phyloP scores from a whole-genome alignment of 73 alveolate genomes.

The Paramecium pentaurelia region DNA sequence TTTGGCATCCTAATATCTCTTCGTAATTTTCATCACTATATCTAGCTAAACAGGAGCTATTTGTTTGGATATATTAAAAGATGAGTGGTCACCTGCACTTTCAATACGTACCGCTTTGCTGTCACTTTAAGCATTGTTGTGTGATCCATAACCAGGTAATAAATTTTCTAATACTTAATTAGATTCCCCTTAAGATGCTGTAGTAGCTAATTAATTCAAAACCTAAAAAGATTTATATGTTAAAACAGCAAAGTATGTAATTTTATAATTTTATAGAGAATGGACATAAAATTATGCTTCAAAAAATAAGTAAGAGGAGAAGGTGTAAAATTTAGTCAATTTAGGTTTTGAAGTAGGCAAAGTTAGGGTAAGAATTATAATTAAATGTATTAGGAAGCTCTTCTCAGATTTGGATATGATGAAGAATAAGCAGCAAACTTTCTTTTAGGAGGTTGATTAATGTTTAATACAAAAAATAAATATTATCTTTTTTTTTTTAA shows the following conservation, averaged over 20 bases:
- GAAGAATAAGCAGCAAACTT: slow-evolving; percentile 65
- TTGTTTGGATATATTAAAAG: slow-evolving; percentile 89
- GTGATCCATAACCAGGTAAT: slow-evolving; percentile 88
- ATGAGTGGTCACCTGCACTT: slow-evolving; percentile 97
- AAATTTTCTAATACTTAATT: background rate
- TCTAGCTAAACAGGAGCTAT: slow-evolving; percentile 91
- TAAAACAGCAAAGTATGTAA: slow-evolving; percentile 76
- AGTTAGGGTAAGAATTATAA: slow-evolving; percentile 48
- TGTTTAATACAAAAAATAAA: background rate
- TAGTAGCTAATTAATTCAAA: slow-evolving; percentile 89
- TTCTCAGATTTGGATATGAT: slow-evolving; percentile 61
- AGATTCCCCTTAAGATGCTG: slow-evolving; percentile 97
- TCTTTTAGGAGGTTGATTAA: slow-evolving; percentile 53
- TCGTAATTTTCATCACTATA: slow-evolving; percentile 67
- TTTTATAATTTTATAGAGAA: slow-evolving; percentile 56
- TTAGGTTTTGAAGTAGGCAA: slow-evolving; percentile 85
- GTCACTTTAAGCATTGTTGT: slow-evolving; percentile 89
- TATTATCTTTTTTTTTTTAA: background rate
- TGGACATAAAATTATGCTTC: slow-evolving; percentile 72
- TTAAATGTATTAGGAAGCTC: slow-evolving; percentile 54
- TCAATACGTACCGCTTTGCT: slow-evolving; percentile 93
- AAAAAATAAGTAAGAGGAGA: slow-evolving; percentile 64
- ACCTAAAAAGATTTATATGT: slow-evolving; percentile 73
- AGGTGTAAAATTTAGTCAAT: slow-evolving; percentile 76
- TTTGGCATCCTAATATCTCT: slow-evolving; percentile 82